These are phyloP conservation scores for Candida silvicultrix DNA, from an alignment of 805 yeast species.

Conservation along the genomic window DNA sequence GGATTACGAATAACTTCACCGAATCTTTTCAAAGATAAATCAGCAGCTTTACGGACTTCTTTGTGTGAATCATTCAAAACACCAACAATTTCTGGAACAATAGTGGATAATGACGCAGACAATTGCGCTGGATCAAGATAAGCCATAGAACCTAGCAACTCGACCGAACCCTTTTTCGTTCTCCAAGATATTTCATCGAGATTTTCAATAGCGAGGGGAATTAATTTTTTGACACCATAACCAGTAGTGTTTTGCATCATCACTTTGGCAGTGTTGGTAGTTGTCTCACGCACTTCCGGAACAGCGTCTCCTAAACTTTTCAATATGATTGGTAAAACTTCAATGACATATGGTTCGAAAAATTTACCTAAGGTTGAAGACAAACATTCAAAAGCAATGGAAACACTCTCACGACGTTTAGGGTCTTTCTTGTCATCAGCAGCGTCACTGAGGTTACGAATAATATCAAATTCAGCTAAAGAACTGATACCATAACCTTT, in stretches of 20 bases:
- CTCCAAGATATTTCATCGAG: constrained; percentile 93
- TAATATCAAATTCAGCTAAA: constrained; percentile 67
- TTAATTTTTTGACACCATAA: constrained; percentile 83
- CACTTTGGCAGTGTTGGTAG: constrained; percentile 77
- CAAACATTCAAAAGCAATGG: constrained; percentile 78
- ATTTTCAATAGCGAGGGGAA: constrained; percentile 84
- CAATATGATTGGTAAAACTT: constrained; percentile 74
- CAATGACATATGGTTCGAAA: constrained; percentile 94
- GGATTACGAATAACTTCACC: constrained; percentile 98
- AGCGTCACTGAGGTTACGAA: constrained; percentile 71
- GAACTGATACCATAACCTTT: constrained; percentile 85
- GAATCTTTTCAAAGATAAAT: constrained; percentile 76
- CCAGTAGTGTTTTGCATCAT: constrained; percentile 91
- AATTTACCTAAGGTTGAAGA: constrained; percentile 67
- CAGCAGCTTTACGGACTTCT: constrained; percentile 95
- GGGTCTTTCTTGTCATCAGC: constrained; percentile 80
- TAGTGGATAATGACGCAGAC: constrained; percentile 79
- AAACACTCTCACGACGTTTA: constrained; percentile 78
- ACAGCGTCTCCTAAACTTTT: constrained; percentile 79
- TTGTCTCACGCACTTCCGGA: constrained; percentile 83
- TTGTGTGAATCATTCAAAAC: constrained; percentile 93
- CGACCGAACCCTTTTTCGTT: constrained; percentile 94
- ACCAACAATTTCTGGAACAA: constrained; percentile 95
- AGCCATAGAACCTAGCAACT: constrained; percentile 95
- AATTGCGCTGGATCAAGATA: constrained; percentile 92